Percentiles rank a stretch among this genome's conserved stretches.
Conservation (phyloP, 441 rosid species). For the Bocquillonia castaneifolia region DNA sequence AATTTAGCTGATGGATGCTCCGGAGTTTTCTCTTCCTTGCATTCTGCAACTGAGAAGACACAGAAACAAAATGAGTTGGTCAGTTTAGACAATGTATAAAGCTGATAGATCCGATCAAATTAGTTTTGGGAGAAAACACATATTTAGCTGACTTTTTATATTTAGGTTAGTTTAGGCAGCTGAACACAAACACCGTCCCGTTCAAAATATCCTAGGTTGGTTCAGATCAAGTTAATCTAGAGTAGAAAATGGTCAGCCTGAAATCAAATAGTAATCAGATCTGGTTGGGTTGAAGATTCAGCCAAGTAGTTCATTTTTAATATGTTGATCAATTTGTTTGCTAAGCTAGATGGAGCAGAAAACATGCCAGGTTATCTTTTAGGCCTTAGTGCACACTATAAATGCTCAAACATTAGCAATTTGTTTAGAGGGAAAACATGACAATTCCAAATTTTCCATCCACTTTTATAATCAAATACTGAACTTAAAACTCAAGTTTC, state of each 20-base stretch:
- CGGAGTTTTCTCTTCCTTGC: conserved; percentile 28
- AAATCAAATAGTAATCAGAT: not conserved
- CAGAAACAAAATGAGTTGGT: not conserved
- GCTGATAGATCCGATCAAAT: not conserved
- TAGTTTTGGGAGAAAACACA: not conserved
- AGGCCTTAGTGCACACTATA: not conserved
- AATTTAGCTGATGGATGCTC: conserved; percentile 30
- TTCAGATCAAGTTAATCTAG: not conserved
- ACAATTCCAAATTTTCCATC: not conserved
- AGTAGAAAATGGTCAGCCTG: not conserved
- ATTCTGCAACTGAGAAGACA: conserved; percentile 25
- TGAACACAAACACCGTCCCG: not conserved
- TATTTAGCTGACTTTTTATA: not conserved
- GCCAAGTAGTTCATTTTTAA: not conserved
- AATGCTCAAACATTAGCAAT: not conserved
- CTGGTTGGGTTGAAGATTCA: not conserved
- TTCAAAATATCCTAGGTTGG: not conserved
- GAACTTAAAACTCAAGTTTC: not conserved
- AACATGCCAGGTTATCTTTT: not conserved
- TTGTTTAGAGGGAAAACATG: not conserved
- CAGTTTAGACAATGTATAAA: not conserved
- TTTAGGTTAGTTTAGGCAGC: not conserved
- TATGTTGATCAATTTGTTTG: too few relatives aligned
- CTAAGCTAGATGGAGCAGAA: not conserved
- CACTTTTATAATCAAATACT: not conserved